Evolutionary conservation across 495 filamentous ascomycete genomes (phyloP), one percentile per base, ranked within the genome.

Genomic region (Penicillium nucicola): DNA sequence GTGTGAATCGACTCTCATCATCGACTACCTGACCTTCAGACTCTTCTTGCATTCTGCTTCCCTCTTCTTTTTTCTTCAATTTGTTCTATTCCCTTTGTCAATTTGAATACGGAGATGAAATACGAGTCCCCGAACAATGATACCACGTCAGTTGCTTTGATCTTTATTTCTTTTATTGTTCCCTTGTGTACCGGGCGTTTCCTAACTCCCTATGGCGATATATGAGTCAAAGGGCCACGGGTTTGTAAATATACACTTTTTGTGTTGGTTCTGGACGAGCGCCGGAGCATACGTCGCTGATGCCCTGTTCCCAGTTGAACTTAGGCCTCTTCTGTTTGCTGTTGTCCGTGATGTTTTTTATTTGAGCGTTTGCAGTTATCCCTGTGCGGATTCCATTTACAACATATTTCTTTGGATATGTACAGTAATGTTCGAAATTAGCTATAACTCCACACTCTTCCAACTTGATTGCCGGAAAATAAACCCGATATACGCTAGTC

Each of bases 71-170:
- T n/a, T 35, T 45, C n/a, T 53, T 52, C 48, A n/a, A n/a, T n/a
- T n/a, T n/a, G n/a, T 45, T 45, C 42, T 48, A 13, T 34, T 47
- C 60, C n/a, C 22, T 41, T 47, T 58, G 55, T 51, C 55, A 64
- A 53, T 59, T 74, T 72, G 70, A 56, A 61, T 64, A 61, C 59
- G 71, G 71, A 45, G 71, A 75, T 67, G 64, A 75, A 74, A 76
- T 52, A 76, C 70, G 73, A 70, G 64, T 75, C 66, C 62, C 68
- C 71, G 66, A 51, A 60, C 71, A 76, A 75, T 70, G 69, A 76
- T 74, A 72, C 68, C 68, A 59, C 72, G 60, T 70, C 42, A 43
- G 45, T 59, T 49, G 66, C n/a, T 57, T 55, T 42, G 11, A 53
- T 53, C 37, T 51, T 30, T 46, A 25, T 60, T 47, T 50, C 31